Evolutionary conservation across 2,329 filamentous ascomycete species (phyloP).

Genomic region (Didymella pomorum): DNA sequence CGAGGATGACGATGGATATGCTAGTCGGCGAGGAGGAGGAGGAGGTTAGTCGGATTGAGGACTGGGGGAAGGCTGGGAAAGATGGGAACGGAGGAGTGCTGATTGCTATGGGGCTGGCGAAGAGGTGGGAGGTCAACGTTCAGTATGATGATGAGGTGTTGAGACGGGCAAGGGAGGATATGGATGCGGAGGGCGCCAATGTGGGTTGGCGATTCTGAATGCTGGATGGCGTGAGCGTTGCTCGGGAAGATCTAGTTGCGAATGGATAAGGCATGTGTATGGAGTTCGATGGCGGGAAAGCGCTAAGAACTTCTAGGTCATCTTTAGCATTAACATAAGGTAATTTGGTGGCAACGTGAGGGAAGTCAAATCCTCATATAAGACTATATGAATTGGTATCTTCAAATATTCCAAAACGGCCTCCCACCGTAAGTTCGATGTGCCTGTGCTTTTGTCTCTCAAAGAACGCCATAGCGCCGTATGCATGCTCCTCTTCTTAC

Average conservation of each 20-base stretch:
- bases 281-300: not conserved
- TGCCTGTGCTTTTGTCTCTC: conserved; percentile 24
- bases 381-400: conserved; percentile 29
- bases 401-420: conserved; percentile 8
- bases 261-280: no score
- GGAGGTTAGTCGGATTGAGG: conserved; percentile 10
- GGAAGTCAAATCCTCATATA: not conserved
- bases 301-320: not conserved
- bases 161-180: conserved; percentile 22
- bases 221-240: not conserved
- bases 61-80: conserved; percentile 20
- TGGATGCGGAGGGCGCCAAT: conserved; percentile 5
- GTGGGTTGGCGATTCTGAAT: conserved; percentile 11
- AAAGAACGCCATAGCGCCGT: conserved; percentile 40
- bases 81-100: conserved; percentile 23
- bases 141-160: conserved; percentile 30
- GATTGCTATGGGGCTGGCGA: conserved; percentile 24
- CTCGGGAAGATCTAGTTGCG: no score
- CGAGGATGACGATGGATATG: conserved; percentile 23
- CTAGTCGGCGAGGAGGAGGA: conserved; percentile 19
- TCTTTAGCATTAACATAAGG: not conserved
- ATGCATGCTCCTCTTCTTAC: conserved; percentile 22
- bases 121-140: conserved; percentile 32
- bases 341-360: not conserved
- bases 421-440: conserved; percentile 10